Conservation (phyloP, 129 eudicot genomes). For the Artemisia annua region DNA sequence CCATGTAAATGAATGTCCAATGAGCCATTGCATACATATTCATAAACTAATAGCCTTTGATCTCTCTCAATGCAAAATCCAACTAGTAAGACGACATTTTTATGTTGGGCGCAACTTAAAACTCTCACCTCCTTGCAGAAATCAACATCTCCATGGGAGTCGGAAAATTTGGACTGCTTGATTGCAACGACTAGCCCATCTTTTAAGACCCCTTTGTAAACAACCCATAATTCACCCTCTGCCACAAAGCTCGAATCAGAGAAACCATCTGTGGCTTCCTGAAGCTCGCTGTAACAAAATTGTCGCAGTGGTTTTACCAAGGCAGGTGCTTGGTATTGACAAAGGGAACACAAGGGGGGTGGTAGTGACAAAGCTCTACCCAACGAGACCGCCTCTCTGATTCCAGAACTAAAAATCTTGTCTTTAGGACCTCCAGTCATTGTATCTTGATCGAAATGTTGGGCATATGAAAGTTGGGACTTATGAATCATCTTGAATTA, state of each 20-base stretch:
- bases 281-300: conserved; percentile 62
- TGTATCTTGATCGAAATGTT: conserved; percentile 18
- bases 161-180: conserved; percentile 64
- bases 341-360: conserved; percentile 83
- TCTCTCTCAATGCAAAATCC: conserved; percentile 80
- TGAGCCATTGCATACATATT: conserved; percentile 88
- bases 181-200: conserved; percentile 82
- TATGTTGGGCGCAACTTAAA: conserved; percentile 90
- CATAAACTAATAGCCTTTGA: conserved; percentile 69
- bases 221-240: conserved; percentile 74
- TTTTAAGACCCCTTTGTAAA: conserved; percentile 67
- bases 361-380: conserved; percentile 60
- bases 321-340: conserved; percentile 85
- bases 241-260: conserved; percentile 69
- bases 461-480: conserved; percentile 14
- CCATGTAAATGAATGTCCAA: conserved; percentile 84
- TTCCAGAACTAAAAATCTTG: conserved; percentile 41
- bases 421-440: conserved; percentile 13
- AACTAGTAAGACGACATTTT: conserved; percentile 86
- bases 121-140: conserved; percentile 84
- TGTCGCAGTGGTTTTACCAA: conserved; percentile 78
- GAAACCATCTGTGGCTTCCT: conserved; percentile 74
- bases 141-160: conserved; percentile 79
- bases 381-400: conserved; percentile 80
- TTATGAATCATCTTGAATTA: conserved; percentile 23